Evolutionary conservation across 2,329 filamentous ascomycete genomes (phyloP).

Genomic region (Nakataea oryzae): DNA sequence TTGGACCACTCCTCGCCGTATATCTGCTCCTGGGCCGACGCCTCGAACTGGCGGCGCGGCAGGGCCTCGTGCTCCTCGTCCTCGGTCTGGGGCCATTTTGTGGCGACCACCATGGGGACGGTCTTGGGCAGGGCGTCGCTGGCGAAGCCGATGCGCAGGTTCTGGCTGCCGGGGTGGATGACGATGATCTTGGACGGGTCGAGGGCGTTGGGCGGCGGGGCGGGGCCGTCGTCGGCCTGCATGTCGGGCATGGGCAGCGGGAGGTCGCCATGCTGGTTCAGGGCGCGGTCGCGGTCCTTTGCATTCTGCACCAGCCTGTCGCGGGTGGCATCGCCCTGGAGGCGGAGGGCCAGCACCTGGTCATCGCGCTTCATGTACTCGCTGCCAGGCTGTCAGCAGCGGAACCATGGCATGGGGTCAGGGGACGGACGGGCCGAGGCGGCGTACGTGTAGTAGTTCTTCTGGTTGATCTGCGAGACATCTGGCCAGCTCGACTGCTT

Average conservation of each 20-base stretch:
- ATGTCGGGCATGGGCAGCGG: conserved; percentile 51
- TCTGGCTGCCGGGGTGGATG: conserved; percentile 92
- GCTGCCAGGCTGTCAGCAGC: conserved; percentile 32
- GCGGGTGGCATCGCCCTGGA: conserved; percentile 78
- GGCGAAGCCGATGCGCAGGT: conserved; percentile 87
- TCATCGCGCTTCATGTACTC: conserved; percentile 98
- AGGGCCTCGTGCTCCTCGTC: conserved; percentile 73
- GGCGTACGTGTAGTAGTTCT: conserved; percentile 94
- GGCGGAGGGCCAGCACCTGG: conserved; percentile 79
- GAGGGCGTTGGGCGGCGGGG: conserved; percentile 46
- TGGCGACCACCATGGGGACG: conserved; percentile 84
- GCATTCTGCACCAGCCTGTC: conserved; percentile 77
- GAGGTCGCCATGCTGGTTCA: conserved; percentile 64
- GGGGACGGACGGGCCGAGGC: neutral
- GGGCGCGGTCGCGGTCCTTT: conserved; percentile 76
- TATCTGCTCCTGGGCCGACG: conserved; percentile 59
- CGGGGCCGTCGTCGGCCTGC: conserved; percentile 42
- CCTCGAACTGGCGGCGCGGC: conserved; percentile 58
- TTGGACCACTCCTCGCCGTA: conserved; percentile 76
- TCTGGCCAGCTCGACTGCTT: conserved; percentile 91
- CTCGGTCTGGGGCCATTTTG: conserved; percentile 67
- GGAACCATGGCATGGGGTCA: neutral
- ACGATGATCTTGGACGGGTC: conserved; percentile 87
- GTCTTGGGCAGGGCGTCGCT: conserved; percentile 92
- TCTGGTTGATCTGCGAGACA: conserved; percentile 91